Base-by-base conservation (phyloP, 2,329 filamentous ascomycete species). In the Fusarium pseudograminearum region DNA sequence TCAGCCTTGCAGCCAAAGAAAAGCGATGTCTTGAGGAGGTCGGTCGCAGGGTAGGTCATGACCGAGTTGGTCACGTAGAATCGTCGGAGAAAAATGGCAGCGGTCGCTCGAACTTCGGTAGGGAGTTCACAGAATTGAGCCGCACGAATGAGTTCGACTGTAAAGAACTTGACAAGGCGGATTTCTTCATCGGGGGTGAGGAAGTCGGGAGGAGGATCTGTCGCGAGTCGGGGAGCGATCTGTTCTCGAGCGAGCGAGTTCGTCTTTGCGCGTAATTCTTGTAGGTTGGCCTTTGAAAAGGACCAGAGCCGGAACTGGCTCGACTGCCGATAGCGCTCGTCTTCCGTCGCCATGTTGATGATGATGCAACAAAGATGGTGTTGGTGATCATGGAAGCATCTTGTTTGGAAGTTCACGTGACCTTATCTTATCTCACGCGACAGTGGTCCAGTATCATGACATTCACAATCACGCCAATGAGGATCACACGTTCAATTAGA, bases 1-100 rank as follows among this genome's bases (percentile, higher is more conserved):
- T 99, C 95, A 7, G 93, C 93, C 82, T 99, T 99, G 75, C 91
- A 94, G 12, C 94, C 94, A 69, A 99, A 92, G 83, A 97, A 98
- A 57, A 99, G 87, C 36, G 92, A 93, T 31, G 94, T 96, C 77
- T 94, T 93, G 78, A 97, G 90, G 71, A 98, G 92, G 68, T 93
- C 90, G 67, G 93, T 92, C 0, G 94, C 95, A 67, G 95, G 93
- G 78, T 99, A 98, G 31, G 94, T 97, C 93, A 98, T 97, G 76
- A 94, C 89, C 41, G 93, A 97, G 81, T 98, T 97, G 76, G 92
- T 95, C 38, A 97, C 87, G 83, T 98, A 99, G 85, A 99, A 98
- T 61, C 96, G 92, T 58, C 93, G 92, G 64, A 99, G 87, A 78
- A 97, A 98, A 76, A 97, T 90, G 65, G 95, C 92, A 5, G 93